Percentiles rank a stretch among this genome's conserved stretches.
Conservation (phyloP, 2,329 filamentous ascomycete species). For the Colletotrichum lindemuthianum region DNA sequence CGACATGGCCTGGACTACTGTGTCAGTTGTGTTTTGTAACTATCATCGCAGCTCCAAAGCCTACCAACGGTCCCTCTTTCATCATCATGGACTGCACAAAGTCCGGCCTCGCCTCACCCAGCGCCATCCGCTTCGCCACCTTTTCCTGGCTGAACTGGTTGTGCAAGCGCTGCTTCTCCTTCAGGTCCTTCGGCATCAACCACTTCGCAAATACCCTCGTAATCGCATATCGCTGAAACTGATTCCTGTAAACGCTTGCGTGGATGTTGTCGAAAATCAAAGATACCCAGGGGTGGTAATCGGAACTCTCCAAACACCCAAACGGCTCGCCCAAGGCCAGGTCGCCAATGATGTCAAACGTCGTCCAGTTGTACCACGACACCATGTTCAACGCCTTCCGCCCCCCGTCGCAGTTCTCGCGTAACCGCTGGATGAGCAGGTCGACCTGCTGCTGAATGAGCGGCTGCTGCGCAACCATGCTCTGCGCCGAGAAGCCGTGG, state of each 20-base stretch:
- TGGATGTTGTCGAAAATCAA: conserved; percentile 38
- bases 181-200: conserved; percentile 16
- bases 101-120: conserved; percentile 34
- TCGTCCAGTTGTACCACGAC: conserved; percentile 39
- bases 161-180: conserved; percentile 17
- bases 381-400: conserved; percentile 17
- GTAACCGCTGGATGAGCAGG: conserved; percentile 45
- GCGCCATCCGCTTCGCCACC: conserved; percentile 31
- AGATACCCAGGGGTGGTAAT: conserved; percentile 43
- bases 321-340: conserved; percentile 45
- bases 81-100: conserved; percentile 38
- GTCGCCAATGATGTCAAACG: conserved; percentile 46
- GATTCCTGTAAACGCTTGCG: conserved; percentile 8
- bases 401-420: conserved; percentile 24
- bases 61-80: conserved; percentile 33
- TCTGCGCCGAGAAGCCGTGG: conserved; percentile 44
- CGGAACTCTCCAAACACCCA: conserved; percentile 39
- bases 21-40: neutral
- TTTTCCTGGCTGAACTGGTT: conserved; percentile 10
- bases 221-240: conserved; percentile 10
- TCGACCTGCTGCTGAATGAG: conserved; percentile 44
- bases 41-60: neutral
- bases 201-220: conserved; percentile 11
- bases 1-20: conserved; percentile 23
- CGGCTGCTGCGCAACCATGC: conserved; percentile 45